Percentiles rank a stretch among this genome's conserved stretches.
These are phyloP conservation scores for Solanum piurae DNA, from an alignment of 257 asterid species.

Conservation along the genomic window DNA sequence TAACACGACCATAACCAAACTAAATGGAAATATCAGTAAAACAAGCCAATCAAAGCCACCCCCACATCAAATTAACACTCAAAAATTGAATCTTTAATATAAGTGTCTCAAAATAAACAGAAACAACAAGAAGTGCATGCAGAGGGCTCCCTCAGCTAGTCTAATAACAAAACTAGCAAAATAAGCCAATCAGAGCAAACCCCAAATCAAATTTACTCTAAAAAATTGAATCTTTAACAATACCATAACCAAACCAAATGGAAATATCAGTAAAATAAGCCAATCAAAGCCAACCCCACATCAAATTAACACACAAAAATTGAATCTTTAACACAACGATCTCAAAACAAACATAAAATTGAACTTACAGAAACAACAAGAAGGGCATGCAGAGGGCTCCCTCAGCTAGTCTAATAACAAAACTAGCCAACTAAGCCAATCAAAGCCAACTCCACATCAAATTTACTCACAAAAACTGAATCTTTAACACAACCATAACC, in stretches of 20 bases:
- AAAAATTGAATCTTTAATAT: neutral
- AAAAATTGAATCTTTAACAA: neutral
- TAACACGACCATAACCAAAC: neutral
- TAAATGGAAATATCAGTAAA: neutral
- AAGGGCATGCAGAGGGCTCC: constrained; percentile 56
- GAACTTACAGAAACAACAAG: constrained; percentile 26
- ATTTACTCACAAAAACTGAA: neutral
- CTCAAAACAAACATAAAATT: neutral
- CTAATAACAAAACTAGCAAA: too few species aligned
- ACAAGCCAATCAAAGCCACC: neutral
- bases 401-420: constrained; percentile 1
- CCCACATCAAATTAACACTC: neutral
- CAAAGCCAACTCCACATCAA: neutral
- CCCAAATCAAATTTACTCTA: neutral
- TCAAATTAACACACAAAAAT: neutral
- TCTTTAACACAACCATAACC: neutral
- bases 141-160: constrained; percentile 31
- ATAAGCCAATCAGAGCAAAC: neutral
- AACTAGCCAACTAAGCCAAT: neutral
- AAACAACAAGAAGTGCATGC: constrained; percentile 58
- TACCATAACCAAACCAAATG: neutral
- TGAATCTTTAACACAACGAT: neutral
- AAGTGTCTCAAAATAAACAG: neutral
- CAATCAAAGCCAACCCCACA: neutral
- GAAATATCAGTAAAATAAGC: neutral